Base-by-base conservation (phyloP, 2,329 filamentous ascomycete genomes). In the Fonsecaea multimorphosa region DNA sequence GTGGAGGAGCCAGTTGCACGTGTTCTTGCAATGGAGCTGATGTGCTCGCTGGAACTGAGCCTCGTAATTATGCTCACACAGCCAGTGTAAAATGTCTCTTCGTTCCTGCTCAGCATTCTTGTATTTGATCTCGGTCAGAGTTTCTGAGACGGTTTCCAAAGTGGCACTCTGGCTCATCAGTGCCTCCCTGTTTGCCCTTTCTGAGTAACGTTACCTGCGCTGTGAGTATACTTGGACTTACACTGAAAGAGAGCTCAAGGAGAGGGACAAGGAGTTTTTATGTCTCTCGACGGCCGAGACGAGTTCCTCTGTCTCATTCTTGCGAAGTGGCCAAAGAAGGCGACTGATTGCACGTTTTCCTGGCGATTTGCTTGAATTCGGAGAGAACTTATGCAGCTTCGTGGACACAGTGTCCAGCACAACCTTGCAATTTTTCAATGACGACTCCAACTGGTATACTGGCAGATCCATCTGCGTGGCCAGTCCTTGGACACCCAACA, bases 241-340 rank as follows among this genome's bases (percentile, higher is more conserved):
- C 61, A 40, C 61, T 19, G 67, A 67, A 31, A 67, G 38, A 2
- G 64, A 59, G 32, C 57, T 59, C 5, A 69, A 31, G 11, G 61
- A 44, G 19, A 69, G 32, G n/a, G 63, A 63, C 31, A 69, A 22
- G 7, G 62, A 64, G 31, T 34, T 65, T 40, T 69, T 69, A n/a
- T 67, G 61, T 52, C 67, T 51, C 53, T 65, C 64, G 40, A 69
- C 31, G 1, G 44, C 32, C 1, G 57, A 24, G 40, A 67, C 59
- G 8, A 69, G 36, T 22, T 64, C 55, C 54, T 66, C 59, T 0
- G 67, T 65, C 19, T 69, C 67, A 22, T 27, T 56, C 29, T 61
- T 65, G 16, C 65, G 61, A 3, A 69, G 34, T 12, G 67, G 67
- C 67, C 67, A 69, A 4, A 67, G 61, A 2, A 69, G 49, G 12